A percentile compares a stretch with the other conserved stretches of the same genome.
Conservation (phyloP, 257 asterid genomes). For the Parsonsia alboflavescens region DNA sequence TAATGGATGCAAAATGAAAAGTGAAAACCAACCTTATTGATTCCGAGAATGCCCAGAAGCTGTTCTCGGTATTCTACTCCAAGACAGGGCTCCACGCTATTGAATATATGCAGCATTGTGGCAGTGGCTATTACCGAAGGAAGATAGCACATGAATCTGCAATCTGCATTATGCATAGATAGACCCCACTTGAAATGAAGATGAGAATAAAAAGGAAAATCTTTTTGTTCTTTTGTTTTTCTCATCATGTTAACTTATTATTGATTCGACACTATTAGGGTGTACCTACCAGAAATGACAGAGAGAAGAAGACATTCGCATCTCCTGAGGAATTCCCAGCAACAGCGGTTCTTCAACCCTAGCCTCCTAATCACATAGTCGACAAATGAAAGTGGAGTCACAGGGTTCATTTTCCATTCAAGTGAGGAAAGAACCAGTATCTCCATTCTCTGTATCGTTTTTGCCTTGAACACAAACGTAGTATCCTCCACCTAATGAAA, state of each 20-base stretch:
- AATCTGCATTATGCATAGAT: conserved; percentile 43
- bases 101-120: conserved; percentile 59
- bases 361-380: conserved; percentile 45
- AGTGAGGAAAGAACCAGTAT: conserved; percentile 51
- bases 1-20: background rate
- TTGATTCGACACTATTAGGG: background rate
- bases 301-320: conserved; percentile 48
- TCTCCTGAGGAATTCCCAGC: conserved; percentile 37
- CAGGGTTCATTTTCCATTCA: conserved; percentile 62
- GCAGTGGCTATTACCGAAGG: conserved; percentile 90
- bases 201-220: background rate
- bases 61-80: conserved; percentile 49
- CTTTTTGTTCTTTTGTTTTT: background rate
- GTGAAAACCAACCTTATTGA: conserved; percentile 46
- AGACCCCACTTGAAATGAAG: background rate
- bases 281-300: conserved; percentile 37
- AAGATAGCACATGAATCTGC: conserved; percentile 50
- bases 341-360: conserved; percentile 27
- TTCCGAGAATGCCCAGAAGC: conserved; percentile 58
- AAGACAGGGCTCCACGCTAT: conserved; percentile 48
- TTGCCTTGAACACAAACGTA: conserved; percentile 52
- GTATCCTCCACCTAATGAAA: conserved; percentile 42
- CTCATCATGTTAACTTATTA: background rate
- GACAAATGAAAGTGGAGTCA: conserved; percentile 53
- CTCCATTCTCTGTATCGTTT: conserved; percentile 62